A percentile compares a stretch with the other conserved stretches of the same genome.
These are phyloP conservation scores for Lignosus rhinocerotis DNA, from an alignment of 1,284 basidiomycete species.

Conservation along the genomic window DNA sequence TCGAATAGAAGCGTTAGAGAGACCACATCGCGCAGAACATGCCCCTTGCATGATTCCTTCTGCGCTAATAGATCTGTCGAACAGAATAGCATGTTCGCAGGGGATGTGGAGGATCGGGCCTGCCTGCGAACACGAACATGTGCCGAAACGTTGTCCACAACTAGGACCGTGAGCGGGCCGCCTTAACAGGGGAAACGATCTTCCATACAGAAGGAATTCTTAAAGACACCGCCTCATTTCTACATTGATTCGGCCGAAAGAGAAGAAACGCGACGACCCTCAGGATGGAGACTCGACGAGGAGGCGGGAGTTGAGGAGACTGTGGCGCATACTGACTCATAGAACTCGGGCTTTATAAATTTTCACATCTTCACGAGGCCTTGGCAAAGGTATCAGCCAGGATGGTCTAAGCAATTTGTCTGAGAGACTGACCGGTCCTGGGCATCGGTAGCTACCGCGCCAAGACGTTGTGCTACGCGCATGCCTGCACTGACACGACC, in stretches of 20 bases:
- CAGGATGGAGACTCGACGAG: background rate
- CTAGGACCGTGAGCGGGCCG: background rate
- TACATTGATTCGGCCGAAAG: background rate
- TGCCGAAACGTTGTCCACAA: background rate
- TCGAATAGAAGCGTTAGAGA: conserved; percentile 16
- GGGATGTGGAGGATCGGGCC: background rate
- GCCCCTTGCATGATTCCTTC: background rate
- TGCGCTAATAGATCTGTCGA: conserved; percentile 7
- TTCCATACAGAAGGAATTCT: background rate
- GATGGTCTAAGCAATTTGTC: conserved; percentile 6
- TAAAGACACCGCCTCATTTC: background rate
- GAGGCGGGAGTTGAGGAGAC: background rate
- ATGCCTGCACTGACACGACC: conserved; percentile 86
- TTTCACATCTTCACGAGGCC: conserved; percentile 79
- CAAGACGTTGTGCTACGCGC: conserved; percentile 81
- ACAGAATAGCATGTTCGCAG: background rate
- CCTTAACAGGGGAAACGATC: background rate
- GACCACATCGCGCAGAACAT: background rate
- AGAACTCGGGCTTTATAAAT: conserved; percentile 69
- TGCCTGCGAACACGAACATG: background rate
- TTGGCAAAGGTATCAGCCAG: conserved; percentile 33
- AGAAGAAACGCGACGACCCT: background rate
- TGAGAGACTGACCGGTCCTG: conserved; percentile 66
- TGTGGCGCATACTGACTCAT: conserved; percentile 25
- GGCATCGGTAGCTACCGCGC: conserved; percentile 75